Evolutionary conservation across 805 yeast genomes (phyloP).

Genomic region (Wickerhamomyces sydowiorum): DNA sequence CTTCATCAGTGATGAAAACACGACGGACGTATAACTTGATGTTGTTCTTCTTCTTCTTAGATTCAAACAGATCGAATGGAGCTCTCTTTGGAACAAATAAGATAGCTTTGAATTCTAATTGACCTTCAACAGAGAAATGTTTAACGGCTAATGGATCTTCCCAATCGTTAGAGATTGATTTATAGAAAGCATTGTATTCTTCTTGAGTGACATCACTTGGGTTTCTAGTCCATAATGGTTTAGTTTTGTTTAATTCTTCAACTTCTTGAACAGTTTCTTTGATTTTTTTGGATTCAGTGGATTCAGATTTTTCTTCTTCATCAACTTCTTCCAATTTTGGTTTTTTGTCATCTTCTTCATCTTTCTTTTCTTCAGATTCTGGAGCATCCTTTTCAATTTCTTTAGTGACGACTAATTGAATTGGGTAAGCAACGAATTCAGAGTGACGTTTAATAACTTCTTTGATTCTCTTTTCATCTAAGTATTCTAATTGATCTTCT

Average conservation of each 20-base stretch:
- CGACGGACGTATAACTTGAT: conserved; percentile 98
- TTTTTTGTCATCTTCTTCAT: conserved; percentile 59
- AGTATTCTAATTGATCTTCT: conserved; percentile 98
- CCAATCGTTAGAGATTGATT: conserved; percentile 99
- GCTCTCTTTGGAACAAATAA: conserved; percentile 98
- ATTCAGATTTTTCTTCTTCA: conserved; percentile 64
- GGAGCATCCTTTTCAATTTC: conserved; percentile 98
- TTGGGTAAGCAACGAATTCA: conserved; percentile 98
- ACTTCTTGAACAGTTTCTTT: conserved; percentile 91
- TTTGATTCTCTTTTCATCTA: conserved; percentile 99
- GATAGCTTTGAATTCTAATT: conserved; percentile 97
- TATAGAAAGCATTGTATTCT: conserved; percentile 98
- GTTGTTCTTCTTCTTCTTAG: conserved; percentile 98
- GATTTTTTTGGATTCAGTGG: conserved; percentile 76
- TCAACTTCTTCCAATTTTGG: conserved; percentile 74
- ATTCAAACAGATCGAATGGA: conserved; percentile 96
- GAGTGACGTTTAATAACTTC: conserved; percentile 99
- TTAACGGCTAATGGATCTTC: conserved; percentile 99
- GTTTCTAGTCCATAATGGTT: conserved; percentile 99
- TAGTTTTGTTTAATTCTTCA: conserved; percentile 98
- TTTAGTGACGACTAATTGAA: conserved; percentile 95
- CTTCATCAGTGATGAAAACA: conserved; percentile 99
- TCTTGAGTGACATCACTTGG: conserved; percentile 97
- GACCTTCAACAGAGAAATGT: conserved; percentile 99
- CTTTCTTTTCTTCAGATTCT: conserved; percentile 60